A percentile compares a stretch with the other conserved stretches of the same genome.
These are phyloP conservation scores for Sphagnurus paluster DNA, from an alignment of 1,284 basidiomycete species.

Conservation along the genomic window DNA sequence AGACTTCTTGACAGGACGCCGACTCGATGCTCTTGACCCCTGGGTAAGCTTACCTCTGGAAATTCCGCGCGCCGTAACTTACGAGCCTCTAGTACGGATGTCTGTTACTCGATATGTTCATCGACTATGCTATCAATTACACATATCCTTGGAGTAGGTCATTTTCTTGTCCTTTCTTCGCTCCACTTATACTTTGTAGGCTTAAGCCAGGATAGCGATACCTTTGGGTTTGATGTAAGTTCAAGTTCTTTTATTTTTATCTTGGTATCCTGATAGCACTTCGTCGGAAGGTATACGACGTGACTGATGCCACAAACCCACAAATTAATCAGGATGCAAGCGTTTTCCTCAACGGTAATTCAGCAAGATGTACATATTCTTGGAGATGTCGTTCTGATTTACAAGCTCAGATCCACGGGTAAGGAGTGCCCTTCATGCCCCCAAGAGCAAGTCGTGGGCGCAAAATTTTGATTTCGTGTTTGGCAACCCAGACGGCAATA, in stretches of 20 bases:
- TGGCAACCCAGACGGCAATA: constrained; percentile 31
- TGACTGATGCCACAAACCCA: constrained; percentile 55
- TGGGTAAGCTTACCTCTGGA: constrained; percentile 35
- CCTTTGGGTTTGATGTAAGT: constrained; percentile 40
- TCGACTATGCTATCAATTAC: constrained; percentile 63
- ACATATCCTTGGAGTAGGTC: constrained; percentile 67
- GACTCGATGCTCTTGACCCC: constrained; percentile 53
- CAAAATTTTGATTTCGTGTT: constrained; percentile 50
- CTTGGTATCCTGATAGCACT: constrained; percentile 5
- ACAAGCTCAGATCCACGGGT: constrained; percentile 46
- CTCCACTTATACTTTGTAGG: constrained; percentile 25
- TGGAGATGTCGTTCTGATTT: neutral
- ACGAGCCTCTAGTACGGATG: constrained; percentile 51
- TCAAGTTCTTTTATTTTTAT: neutral
- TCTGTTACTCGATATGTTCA: constrained; percentile 48
- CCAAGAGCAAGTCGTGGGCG: constrained; percentile 61
- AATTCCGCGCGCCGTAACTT: constrained; percentile 2
- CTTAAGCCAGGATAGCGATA: constrained; percentile 31
- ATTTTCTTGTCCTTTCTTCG: neutral
- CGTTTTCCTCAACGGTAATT: constrained; percentile 62
- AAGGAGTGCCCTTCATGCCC: constrained; percentile 66
- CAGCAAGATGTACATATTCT: neutral
- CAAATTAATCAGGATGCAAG: constrained; percentile 44
- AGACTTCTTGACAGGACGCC: constrained; percentile 37
- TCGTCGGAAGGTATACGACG: constrained; percentile 51